These are phyloP conservation scores for Theobroma grandiflorum DNA, from an alignment of 441 rosid genomes.

Conservation along the genomic window DNA sequence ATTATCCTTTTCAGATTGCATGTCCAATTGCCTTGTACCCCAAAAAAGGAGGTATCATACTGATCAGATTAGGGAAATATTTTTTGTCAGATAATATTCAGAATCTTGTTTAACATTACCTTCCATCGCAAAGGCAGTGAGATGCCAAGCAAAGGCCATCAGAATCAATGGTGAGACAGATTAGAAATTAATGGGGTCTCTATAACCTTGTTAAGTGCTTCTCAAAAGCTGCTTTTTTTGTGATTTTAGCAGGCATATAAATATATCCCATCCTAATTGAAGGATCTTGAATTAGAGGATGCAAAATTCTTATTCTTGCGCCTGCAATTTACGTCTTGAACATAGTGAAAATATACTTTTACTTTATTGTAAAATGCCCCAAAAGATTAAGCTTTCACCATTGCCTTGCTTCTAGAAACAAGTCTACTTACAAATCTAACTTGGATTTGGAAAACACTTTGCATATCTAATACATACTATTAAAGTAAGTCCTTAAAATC, in stretches of 20 bases:
- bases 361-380: background rate
- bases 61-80: background rate
- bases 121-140: background rate
- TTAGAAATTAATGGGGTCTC: background rate
- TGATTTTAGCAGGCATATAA: background rate
- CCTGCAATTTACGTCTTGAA: background rate
- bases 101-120: background rate
- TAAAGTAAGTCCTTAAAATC: no score
- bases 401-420: background rate
- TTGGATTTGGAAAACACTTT: background rate
- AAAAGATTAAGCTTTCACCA: background rate
- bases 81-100: background rate
- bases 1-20: conserved; percentile 13
- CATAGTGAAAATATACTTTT: background rate
- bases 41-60: background rate
- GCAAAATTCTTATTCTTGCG: conserved; percentile 8
- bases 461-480: background rate
- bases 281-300: conserved; percentile 6
- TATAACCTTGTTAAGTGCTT: background rate
- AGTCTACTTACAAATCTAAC: background rate
- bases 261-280: background rate
- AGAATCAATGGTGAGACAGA: background rate
- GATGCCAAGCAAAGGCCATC: conserved; percentile 1
- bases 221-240: background rate
- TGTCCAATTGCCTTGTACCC: background rate